Percentiles rank a stretch among this genome's conserved stretches.
phyloP scores from a whole-genome alignment of 441 rosid species.

The Viola pubescens region DNA sequence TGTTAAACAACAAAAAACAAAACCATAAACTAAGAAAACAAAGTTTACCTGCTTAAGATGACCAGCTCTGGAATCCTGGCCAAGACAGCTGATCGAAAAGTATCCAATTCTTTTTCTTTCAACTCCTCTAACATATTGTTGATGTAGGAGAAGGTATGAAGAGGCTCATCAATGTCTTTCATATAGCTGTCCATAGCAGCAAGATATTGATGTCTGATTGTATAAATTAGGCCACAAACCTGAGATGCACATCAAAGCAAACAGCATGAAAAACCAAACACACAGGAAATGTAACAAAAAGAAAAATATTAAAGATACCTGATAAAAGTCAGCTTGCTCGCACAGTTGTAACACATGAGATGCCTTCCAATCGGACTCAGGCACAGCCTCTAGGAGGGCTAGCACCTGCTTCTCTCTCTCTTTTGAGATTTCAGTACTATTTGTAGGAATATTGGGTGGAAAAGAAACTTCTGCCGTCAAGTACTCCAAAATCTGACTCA shows the following conservation, averaged over 20 bases:
- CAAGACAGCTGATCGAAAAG: constrained; percentile 60
- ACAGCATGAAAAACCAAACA: neutral
- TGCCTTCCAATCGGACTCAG: constrained; percentile 70
- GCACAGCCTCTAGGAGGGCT: constrained; percentile 66
- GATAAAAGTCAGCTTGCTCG: constrained; percentile 66
- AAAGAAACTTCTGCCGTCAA: constrained; percentile 50
- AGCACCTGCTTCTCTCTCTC: constrained; percentile 78
- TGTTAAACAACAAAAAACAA: constrained; percentile 9
- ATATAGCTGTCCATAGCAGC: constrained; percentile 89
- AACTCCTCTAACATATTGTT: constrained; percentile 43
- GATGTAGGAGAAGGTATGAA: constrained; percentile 77
- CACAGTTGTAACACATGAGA: constrained; percentile 63
- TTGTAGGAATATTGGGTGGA: constrained; percentile 24
- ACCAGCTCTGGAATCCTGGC: constrained; percentile 72
- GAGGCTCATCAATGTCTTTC: constrained; percentile 84
- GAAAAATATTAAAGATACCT: constrained; percentile 44
- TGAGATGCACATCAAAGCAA: constrained; percentile 30
- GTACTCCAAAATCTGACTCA: constrained; percentile 62
- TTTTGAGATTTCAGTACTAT: constrained; percentile 36
- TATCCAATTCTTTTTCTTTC: constrained; percentile 39
- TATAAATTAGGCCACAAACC: constrained; percentile 93
- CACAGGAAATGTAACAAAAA: constrained; percentile 13
- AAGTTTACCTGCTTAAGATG: constrained; percentile 69
- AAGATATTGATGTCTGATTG: constrained; percentile 50
- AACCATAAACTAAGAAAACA: constrained; percentile 7